Base-by-base conservation (phyloP, 805 yeast genomes). In the Candida chauliodis region DNA sequence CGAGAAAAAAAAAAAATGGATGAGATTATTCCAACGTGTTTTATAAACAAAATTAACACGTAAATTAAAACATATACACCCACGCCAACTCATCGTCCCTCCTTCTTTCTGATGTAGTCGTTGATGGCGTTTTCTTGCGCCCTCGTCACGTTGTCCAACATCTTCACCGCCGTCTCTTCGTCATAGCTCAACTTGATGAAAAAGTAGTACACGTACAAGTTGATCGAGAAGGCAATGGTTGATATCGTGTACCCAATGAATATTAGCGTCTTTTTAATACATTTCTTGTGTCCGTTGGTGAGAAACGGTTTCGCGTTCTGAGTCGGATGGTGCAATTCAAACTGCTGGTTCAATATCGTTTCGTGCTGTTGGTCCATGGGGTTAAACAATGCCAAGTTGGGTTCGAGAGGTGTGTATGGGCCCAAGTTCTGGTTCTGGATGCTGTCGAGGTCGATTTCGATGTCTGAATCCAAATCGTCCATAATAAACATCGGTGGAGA, bases 81-180 rank as follows among this genome's bases (percentile, higher is more conserved):
- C 21, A 21, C 22, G 19, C 17, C 33, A 30, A 8, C 13, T 17
- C 20, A 23, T 14, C 18, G 5, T 5, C 25, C 26, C 25, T 26
- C 34, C 16, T 25, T 37, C 21, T 22, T 37, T 14, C 28, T 21
- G 8, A 17, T 13, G 19, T 37, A 37, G 6, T 37, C 36, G 20
- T 37, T 28, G 16, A 37, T 32, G 4, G 40, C 40, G n/a, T 30
- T 11, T 37, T 37, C 40, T 32, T 37, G 40, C 13, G 21, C 40
- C 14, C 19, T n/a, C 11, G 36, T 30, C 18, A 37, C 40, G 21
- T 30, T 22, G 15, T 37, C 30, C 9, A 30, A 29, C 15, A 32
- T 30, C 15, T 24, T 37, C 31, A 30, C 15, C 10, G 36, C 40
- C 2, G 40, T 37, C 10, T 37, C 33, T 15, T 37, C 36, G 23